Conservation (phyloP, 2,329 filamentous ascomycete genomes). For the Fusarium miscanthi region DNA sequence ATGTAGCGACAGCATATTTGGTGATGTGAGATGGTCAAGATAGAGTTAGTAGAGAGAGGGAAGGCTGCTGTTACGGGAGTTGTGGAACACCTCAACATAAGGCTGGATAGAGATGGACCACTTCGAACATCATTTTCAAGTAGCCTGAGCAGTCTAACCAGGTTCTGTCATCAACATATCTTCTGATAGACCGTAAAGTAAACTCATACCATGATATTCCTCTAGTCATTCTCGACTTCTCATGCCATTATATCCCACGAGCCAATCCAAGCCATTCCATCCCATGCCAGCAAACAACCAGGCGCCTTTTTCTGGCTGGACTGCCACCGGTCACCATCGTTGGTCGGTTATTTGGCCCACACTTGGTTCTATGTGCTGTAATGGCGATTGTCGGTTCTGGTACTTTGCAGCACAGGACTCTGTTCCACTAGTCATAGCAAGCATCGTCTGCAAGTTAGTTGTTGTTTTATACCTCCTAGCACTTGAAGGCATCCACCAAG, state of each 20-base stretch:
- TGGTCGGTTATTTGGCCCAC: background rate
- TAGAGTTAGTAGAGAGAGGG: background rate
- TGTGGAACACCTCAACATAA: background rate
- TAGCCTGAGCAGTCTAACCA: background rate
- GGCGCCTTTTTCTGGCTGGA: conserved; percentile 7
- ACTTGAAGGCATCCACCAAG: background rate
- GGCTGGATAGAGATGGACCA: background rate
- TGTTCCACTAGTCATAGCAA: conserved; percentile 2
- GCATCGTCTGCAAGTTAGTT: background rate
- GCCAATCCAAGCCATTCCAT: conserved; percentile 16
- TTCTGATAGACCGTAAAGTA: background rate
- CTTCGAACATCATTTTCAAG: background rate
- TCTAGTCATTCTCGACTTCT: conserved; percentile 3
- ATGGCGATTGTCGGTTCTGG: background rate
- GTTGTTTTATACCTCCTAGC: background rate
- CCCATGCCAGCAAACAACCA: conserved; percentile 1
- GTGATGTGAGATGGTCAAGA: background rate
- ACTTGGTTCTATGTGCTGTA: conserved; percentile 1
- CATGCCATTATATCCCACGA: conserved; percentile 15
- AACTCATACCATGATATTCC: background rate
- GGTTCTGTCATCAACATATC: background rate
- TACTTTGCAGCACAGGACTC: background rate
- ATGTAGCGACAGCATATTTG: background rate
- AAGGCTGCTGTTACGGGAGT: background rate
- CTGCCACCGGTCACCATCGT: background rate